phyloP scores from a whole-genome alignment of 768 basidiomycete species.

The Suillus fuscotomentosus region DNA sequence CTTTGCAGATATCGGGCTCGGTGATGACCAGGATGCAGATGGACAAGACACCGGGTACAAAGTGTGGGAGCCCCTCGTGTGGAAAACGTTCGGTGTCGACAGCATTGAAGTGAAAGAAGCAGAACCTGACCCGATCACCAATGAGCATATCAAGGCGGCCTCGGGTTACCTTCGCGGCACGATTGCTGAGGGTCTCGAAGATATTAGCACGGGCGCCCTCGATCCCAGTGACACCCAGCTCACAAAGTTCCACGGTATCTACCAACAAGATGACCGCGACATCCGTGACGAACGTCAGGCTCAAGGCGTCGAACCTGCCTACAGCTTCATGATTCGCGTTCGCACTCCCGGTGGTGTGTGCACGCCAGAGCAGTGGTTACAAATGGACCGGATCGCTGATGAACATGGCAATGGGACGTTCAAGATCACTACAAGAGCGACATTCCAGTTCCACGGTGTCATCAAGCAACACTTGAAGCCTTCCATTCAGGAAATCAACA shows the following conservation, averaged over 20 bases:
- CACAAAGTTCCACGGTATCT: conserved; percentile 97
- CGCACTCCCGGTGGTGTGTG: conserved; percentile 97
- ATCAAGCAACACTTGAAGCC: conserved; percentile 96
- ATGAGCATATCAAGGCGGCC: conserved; percentile 99
- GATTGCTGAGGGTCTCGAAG: conserved; percentile 87
- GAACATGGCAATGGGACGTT: conserved; percentile 92
- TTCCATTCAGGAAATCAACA: conserved; percentile 95
- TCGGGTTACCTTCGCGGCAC: conserved; percentile 93
- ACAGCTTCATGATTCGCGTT: conserved; percentile 97
- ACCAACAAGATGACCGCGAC: conserved; percentile 97
- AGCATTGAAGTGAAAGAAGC: conserved; percentile 83
- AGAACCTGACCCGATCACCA: conserved; percentile 96
- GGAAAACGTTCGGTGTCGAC: conserved; percentile 95
- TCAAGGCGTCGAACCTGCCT: conserved; percentile 93
- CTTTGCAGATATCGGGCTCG: conserved; percentile 75
- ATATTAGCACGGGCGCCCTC: conserved; percentile 86
- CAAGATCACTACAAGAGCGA: conserved; percentile 96
- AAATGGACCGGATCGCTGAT: conserved; percentile 95
- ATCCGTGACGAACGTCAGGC: conserved; percentile 94
- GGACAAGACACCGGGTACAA: conserved; percentile 96
- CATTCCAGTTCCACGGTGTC: conserved; percentile 99
- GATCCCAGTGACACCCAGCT: conserved; percentile 89
- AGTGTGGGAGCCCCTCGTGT: conserved; percentile 88
- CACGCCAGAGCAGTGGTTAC: conserved; percentile 86
- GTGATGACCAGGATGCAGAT: conserved; percentile 97